Evolutionary conservation across 1,284 basidiomycete species (phyloP).

Genomic region (Irpex rosettiformis): DNA sequence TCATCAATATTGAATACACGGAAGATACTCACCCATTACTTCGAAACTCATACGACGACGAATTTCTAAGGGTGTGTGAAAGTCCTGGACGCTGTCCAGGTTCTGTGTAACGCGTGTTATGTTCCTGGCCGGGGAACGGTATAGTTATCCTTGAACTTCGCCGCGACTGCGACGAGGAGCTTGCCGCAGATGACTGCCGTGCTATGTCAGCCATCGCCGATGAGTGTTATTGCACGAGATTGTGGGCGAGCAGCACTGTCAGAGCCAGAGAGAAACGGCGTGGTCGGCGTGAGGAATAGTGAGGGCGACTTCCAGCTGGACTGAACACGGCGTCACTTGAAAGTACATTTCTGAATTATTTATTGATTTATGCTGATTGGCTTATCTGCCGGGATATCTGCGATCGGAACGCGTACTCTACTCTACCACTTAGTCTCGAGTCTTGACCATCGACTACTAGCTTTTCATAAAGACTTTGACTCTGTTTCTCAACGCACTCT

Average conservation of each 20-base stretch:
- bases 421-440: not conserved
- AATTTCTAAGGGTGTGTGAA: conserved; percentile 12
- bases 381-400: not conserved
- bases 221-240: not conserved
- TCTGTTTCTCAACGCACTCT: not conserved
- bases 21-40: conserved; percentile 22
- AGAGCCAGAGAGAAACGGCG: not conserved
- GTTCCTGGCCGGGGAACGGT: conserved; percentile 13
- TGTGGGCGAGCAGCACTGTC: not conserved
- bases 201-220: not conserved
- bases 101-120: conserved; percentile 3
- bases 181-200: conserved; percentile 10
- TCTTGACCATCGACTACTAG: not conserved
- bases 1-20: not conserved
- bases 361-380: not conserved
- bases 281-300: not conserved
- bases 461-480: not conserved
- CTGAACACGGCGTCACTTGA: not conserved
- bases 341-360: not conserved
- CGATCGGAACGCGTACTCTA: not conserved
- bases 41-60: conserved; percentile 20
- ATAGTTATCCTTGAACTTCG: not conserved
- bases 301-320: not conserved
- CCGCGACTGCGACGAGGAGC: conserved; percentile 11
- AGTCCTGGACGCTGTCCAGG: conserved; percentile 19